A percentile compares a stretch with the other conserved stretches of the same genome.
Conservation (phyloP, 345 rosid species). For the Citrus medica region DNA sequence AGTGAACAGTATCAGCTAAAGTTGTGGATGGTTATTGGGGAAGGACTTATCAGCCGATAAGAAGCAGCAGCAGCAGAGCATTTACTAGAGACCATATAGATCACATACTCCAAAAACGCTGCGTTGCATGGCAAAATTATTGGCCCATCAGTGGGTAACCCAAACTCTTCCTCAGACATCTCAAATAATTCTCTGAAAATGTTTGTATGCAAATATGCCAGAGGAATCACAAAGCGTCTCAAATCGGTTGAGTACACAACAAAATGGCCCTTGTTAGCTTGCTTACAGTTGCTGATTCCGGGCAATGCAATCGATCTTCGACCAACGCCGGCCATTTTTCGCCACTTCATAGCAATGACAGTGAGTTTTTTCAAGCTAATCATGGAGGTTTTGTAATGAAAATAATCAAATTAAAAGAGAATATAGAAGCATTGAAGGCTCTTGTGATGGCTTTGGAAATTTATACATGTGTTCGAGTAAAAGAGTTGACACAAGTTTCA, state of each 20-base stretch:
- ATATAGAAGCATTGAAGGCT: too few relatives aligned
- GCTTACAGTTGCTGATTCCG: not conserved
- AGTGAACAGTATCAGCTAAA: too few relatives aligned
- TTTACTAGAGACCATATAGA: conserved; percentile 9
- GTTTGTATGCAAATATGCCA: conserved; percentile 21
- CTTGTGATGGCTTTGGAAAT: not conserved
- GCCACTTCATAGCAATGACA: conserved; percentile 19
- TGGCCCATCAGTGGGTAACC: conserved; percentile 32
- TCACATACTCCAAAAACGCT: conserved; percentile 18
- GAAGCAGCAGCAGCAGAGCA: too few relatives aligned
- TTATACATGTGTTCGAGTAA: not conserved
- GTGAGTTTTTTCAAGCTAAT: conserved; percentile 19
- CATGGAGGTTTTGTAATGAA: not conserved
- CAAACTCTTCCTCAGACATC: conserved; percentile 36
- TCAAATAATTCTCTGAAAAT: conserved; percentile 30
- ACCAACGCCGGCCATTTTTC: conserved; percentile 17
- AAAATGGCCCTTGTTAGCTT: conserved; percentile 25
- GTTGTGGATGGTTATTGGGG: too few relatives aligned
- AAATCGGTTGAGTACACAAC: conserved; percentile 27
- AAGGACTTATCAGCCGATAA: too few relatives aligned
- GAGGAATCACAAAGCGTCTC: conserved; percentile 33
- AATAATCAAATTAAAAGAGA: not conserved
- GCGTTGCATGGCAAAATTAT: conserved; percentile 33
- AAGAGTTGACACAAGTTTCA: not conserved
- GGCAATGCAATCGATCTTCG: conserved; percentile 7